Evolutionary conservation across 176 grass and related monocot genomes (phyloP).

Genomic region (Elymus sibiricus): DNA sequence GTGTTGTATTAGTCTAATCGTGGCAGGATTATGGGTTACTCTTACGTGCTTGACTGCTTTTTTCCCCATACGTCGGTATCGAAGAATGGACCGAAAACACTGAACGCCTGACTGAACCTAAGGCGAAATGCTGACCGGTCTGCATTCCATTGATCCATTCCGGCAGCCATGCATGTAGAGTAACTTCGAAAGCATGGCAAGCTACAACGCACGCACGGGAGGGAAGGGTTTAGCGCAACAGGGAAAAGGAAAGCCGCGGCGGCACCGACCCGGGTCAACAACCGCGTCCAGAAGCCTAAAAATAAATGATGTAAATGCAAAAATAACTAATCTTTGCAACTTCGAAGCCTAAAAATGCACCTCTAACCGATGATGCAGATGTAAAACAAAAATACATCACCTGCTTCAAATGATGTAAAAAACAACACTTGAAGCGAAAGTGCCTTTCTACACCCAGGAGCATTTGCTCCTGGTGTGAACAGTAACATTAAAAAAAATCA

Average conservation of each 20-base stretch:
- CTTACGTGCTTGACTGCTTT: background rate
- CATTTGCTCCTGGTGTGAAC: too few species aligned
- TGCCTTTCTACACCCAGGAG: too few species aligned
- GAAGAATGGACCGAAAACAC: background rate
- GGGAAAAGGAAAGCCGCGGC: background rate
- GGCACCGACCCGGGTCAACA: background rate
- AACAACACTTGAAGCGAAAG: too few species aligned
- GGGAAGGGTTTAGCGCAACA: background rate
- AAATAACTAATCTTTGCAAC: too few species aligned
- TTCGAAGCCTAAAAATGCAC: too few species aligned
- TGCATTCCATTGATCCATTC: background rate
- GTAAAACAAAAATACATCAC: too few species aligned
- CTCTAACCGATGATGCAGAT: too few species aligned
- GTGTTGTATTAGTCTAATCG: background rate
- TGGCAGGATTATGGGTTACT: background rate
- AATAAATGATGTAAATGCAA: too few species aligned
- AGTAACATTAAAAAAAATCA: too few species aligned
- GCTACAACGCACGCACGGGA: background rate
- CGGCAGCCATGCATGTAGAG: background rate
- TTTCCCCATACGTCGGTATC: background rate
- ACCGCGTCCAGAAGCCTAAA: background rate
- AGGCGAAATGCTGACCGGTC: background rate
- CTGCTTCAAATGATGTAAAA: too few species aligned
- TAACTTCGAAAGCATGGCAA: background rate
- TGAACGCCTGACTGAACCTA: background rate